Base-by-base conservation (phyloP, 2,329 filamentous ascomycete species). In the Fusarium camptoceras region DNA sequence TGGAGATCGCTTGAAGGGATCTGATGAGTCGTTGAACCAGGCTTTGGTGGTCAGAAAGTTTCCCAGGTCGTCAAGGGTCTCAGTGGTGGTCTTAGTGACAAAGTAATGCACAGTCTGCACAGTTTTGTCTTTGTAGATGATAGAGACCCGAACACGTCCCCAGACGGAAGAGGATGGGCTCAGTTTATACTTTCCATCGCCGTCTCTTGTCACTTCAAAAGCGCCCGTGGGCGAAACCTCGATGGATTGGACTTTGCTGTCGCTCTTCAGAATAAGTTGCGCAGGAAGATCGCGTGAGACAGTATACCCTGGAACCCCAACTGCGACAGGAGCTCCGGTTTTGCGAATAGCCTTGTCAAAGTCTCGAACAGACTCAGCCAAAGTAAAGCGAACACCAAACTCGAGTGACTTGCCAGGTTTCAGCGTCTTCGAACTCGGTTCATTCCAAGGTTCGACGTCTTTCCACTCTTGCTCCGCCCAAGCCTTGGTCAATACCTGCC, bases 391-490 rank as follows among this genome's bases (percentile, higher is more conserved):
- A 12, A 89, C 75, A 0, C 86, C 88, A 27, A 86, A 81, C 0
- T 83, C 81, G 16, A 85, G 64, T 0, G 79, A 78, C 64, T 86
- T 77, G 0, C 84, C 85, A 0, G 86, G 73, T 18, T 78, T 62
- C 6, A 89, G 71, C 0, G 73, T 78, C 47, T 77, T 78, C 0
- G 86, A 86, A 0, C 84, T 85, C 0, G 87, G 81, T 5, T 76
- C 41, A 68, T 89, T 90, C 88, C 88, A 90, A 0, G 87, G 87
- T 4, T 79, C 73, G 1, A 76, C 78, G 1, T 59, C 72, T 2
- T 78, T 80, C 88, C 87, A 90, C 70, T 89, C 86, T 0, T 83
- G 83, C 63, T 88, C 84, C 0, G 85, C 85, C 77, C 83, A 89
- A 0, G 87, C 87, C 58, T 83, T 81, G 15, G 81, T 84, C 54